phyloP scores from a whole-genome alignment of 208 protist species.

The Dictyostelium gargantuum region DNA sequence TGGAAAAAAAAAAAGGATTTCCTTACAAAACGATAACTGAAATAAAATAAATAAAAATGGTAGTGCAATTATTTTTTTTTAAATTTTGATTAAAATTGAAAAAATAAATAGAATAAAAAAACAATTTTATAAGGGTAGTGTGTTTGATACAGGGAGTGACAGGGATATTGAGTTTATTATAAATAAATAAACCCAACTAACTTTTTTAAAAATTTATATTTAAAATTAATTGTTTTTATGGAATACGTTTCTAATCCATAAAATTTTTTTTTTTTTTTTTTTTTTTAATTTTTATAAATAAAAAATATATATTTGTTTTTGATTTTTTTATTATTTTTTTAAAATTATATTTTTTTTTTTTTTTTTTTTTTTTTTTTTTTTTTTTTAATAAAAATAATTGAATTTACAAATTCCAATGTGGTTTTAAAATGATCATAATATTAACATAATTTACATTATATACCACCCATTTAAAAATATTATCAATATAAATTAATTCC shows the following conservation, averaged over 20 bases:
- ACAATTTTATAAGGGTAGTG: neutral
- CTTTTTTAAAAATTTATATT: too few relatives aligned
- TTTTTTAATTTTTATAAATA: neutral
- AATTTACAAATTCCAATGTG: too few relatives aligned
- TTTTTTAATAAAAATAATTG: too few relatives aligned
- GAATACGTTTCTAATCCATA: neutral
- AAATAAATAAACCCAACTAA: too few relatives aligned
- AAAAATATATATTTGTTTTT: neutral
- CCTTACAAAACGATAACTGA: too few relatives aligned
- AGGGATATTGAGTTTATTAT: too few relatives aligned
- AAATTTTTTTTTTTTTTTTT: neutral
- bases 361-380: neutral
- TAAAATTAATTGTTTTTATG: too few relatives aligned
- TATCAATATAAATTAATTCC: too few relatives aligned
- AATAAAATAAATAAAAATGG: neutral
- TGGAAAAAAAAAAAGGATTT: neutral
- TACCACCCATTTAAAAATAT: too few relatives aligned
- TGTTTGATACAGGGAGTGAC: neutral
- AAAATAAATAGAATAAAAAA: neutral
- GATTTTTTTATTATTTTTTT: too few relatives aligned
- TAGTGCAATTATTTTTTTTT: slow-evolving; percentile 4
- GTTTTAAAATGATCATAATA: too few relatives aligned
- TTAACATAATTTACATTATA: too few relatives aligned
- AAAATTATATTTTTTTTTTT: neutral
- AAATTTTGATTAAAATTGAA: neutral